Evolutionary conservation across 805 yeast genomes (phyloP).

Genomic region (Saccharomycopsis synnaedendra): DNA sequence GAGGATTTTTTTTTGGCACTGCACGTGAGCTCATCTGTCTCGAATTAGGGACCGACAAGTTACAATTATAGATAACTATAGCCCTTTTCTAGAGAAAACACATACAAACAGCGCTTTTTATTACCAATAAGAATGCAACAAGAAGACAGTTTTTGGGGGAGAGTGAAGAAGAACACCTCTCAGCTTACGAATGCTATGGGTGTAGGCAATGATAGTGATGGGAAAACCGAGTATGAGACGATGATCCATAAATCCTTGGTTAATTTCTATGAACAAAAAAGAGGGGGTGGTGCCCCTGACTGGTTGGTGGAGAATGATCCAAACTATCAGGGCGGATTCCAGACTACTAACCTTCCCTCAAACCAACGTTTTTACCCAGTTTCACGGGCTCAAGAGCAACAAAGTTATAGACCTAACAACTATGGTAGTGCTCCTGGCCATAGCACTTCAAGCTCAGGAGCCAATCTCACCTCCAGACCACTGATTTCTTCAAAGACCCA

Average conservation of each 20-base stretch:
- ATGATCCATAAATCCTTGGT: slow-evolving; percentile 14
- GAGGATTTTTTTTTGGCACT: not conserved
- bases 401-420: not conserved
- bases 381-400: slow-evolving; percentile 9
- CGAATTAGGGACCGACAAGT: too few relatives aligned
- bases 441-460: slow-evolving; percentile 3
- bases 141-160: slow-evolving; percentile 10
- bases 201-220: slow-evolving; percentile 14
- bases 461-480: not conserved
- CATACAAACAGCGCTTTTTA: too few relatives aligned
- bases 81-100: too few relatives aligned
- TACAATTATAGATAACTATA: too few relatives aligned
- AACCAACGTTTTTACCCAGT: slow-evolving; percentile 14
- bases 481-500: slow-evolving; percentile 3
- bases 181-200: slow-evolving; percentile 7
- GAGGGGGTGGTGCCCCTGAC: slow-evolving; percentile 9
- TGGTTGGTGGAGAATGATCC: slow-evolving; percentile 16
- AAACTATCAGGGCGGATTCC: slow-evolving; percentile 1
- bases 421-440: not conserved
- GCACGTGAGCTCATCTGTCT: not conserved
- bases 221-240: slow-evolving; percentile 12
- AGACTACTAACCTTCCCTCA: slow-evolving; percentile 2
- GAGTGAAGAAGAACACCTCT: slow-evolving; percentile 11
- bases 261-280: slow-evolving; percentile 8
- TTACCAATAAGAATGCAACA: too few relatives aligned